phyloP scores from a whole-genome alignment of 116 monocot species.

The Dioscorea cayenensis region DNA sequence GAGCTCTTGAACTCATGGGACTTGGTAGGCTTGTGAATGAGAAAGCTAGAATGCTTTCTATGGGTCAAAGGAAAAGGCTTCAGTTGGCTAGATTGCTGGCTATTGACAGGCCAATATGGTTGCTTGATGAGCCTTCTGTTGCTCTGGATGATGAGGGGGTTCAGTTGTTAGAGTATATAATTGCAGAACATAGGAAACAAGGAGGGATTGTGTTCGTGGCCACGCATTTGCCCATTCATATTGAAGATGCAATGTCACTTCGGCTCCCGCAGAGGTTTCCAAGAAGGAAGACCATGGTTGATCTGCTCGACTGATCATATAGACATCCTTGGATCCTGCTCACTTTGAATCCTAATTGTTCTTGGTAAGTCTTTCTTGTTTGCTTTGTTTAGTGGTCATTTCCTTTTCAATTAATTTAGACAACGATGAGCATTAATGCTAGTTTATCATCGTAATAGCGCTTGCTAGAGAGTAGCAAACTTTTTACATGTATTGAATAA shows the following conservation, averaged over 20 bases:
- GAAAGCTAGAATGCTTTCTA: constrained; percentile 88
- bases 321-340: not conserved
- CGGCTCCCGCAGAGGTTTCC: constrained; percentile 66
- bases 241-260: constrained; percentile 72
- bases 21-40: constrained; percentile 82
- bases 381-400: too few species aligned
- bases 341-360: not conserved
- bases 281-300: constrained; percentile 64
- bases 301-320: constrained; percentile 55
- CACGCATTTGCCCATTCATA: constrained; percentile 79
- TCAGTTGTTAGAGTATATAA: constrained; percentile 63
- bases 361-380: not conserved
- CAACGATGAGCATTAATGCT: too few species aligned
- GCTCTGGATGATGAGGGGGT: constrained; percentile 87
- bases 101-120: constrained; percentile 85
- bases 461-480: too few species aligned
- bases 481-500: too few species aligned
- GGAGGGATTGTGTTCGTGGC: constrained; percentile 92
- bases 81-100: constrained; percentile 88
- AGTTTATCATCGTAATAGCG: too few species aligned
- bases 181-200: constrained; percentile 77
- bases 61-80: constrained; percentile 93
- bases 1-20: constrained; percentile 83
- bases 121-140: constrained; percentile 96
- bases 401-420: too few species aligned